Base-by-base conservation (phyloP, 148 eudicot genomes). In the Bassia scoparia region DNA sequence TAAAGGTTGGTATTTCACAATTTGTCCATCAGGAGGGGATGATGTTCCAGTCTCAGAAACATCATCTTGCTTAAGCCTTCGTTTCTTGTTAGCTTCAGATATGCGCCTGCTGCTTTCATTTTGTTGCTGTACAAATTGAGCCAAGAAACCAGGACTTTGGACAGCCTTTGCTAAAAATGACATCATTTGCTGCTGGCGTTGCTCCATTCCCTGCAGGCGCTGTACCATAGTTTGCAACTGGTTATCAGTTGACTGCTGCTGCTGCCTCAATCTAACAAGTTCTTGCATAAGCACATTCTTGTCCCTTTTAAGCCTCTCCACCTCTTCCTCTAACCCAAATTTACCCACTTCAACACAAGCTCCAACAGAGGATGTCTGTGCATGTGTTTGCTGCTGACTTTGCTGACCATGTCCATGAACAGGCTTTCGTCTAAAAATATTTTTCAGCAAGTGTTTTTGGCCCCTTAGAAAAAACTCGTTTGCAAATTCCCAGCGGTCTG, bases 401-500 rank as follows among this genome's bases (percentile, higher is more conserved):
- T 79, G 90, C 30, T 77, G 76, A 76, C 20, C 75, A 23, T 77
- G 80, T 64, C 83, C 86, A 61, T 80, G 87, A 49, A 80, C 79
- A 59, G 88, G 79, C 73, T 88, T 88, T 50, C 85, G 78, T 29
- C 96, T 81, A 63, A 56, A 75, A 48, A 90, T 88, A 54, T 49
- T 77, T 73, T 75, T 83, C 44, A 90, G 92, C 26, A 90, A 75
- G 59, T 90, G 90, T 71, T 80, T 90, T 69, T 90, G 96, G 59
- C 89, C 92, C 72, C 92, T 83, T 62, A 90, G 74, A 58, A 90
- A 90, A 43, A 87, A 87, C 82, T 89, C 89, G 67, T 89, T 89
- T 52, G 95, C 95, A 69, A 89, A 89, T 74, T 89, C 91, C 89
- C 89, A 89, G 21, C 88, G 86, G 82, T 89, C 89, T 74, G 91